Base-by-base conservation (phyloP, 2,329 filamentous ascomycete species). In the Neofusicoccum cordaticola region DNA sequence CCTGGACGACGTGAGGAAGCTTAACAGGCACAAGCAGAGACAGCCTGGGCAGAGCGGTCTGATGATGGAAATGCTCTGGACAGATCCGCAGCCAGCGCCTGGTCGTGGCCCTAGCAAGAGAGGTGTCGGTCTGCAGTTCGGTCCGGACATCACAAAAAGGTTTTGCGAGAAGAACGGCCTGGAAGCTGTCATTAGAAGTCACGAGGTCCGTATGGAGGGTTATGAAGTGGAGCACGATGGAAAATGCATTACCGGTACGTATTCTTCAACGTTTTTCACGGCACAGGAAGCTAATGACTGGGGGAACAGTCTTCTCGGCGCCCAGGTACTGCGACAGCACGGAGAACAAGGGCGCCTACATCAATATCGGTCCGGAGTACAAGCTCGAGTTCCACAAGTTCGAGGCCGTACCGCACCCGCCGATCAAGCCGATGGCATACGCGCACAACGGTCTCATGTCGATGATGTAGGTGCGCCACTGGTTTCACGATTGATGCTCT, bases 1-100 rank as follows among this genome's bases (percentile, higher is more conserved):
- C 0, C 82, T 99, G 61, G 92, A 98, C 70, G 94, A 99, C 74
- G 96, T 99, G 70, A 88, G 95, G 69, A 96, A 96, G 80, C 83
- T 98, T 65, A 89, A 98, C 79, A 85, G 94, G 69, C 93, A 97
- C 80, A 88, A 86, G 76, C 95, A 98, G 79, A 86, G 92, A 67
- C 94, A 98, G 73, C 94, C 95, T 2, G 95, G 95, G 37, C 95
- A 99, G 77, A 82, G 90, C 56, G 95, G 95, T 13, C 81, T 99
- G 71, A 99, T 99, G 95, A 99, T 99, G 95, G 95, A 99, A 80
- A 99, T 99, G 95, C 86, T 99, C 52, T 99, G 95, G 95, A 98
- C 95, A 0, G 95, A 99, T 75, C 95, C 95, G 2, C 95, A 99
- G 77, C 85, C 90, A 0, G 84, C 88, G 70, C 88, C 90, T 34